phyloP scores from a whole-genome alignment of 306 rosid species.

The Parietaria judaica region DNA sequence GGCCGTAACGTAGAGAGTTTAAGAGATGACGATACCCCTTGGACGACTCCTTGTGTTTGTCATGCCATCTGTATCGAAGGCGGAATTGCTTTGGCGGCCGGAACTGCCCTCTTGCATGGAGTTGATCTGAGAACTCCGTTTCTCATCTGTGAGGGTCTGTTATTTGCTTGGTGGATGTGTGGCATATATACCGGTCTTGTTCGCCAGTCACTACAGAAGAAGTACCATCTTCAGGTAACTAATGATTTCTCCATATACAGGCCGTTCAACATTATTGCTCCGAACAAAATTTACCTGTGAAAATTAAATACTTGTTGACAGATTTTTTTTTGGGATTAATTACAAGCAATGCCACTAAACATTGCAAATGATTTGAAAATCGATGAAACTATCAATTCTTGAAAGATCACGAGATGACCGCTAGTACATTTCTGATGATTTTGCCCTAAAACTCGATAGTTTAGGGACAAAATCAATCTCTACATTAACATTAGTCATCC shows the following conservation, averaged over 20 bases:
- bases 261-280: too few relatives aligned
- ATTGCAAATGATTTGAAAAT: too few relatives aligned
- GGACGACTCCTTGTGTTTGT: conserved; percentile 80
- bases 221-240: conserved; percentile 84
- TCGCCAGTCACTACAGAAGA: conserved; percentile 84
- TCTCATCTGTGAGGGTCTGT: conserved; percentile 73
- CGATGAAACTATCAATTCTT: too few relatives aligned
- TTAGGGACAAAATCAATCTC: too few relatives aligned
- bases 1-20: conserved; percentile 80
- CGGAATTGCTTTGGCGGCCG: conserved; percentile 77
- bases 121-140: conserved; percentile 55
- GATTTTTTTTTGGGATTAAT: too few relatives aligned
- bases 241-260: conserved; percentile 1
- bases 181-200: conserved; percentile 83
- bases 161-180: conserved; percentile 99
- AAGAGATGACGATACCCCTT: conserved; percentile 63
- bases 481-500: too few relatives aligned
- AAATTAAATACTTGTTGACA: too few relatives aligned
- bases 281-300: too few relatives aligned
- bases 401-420: too few relatives aligned
- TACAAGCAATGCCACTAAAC: too few relatives aligned
- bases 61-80: conserved; percentile 94
- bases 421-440: too few relatives aligned
- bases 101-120: conserved; percentile 53
- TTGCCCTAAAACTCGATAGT: too few relatives aligned